These are phyloP conservation scores for Sporothrix mexicana DNA, from an alignment of 2,329 filamentous ascomycete genomes.

Conservation along the genomic window DNA sequence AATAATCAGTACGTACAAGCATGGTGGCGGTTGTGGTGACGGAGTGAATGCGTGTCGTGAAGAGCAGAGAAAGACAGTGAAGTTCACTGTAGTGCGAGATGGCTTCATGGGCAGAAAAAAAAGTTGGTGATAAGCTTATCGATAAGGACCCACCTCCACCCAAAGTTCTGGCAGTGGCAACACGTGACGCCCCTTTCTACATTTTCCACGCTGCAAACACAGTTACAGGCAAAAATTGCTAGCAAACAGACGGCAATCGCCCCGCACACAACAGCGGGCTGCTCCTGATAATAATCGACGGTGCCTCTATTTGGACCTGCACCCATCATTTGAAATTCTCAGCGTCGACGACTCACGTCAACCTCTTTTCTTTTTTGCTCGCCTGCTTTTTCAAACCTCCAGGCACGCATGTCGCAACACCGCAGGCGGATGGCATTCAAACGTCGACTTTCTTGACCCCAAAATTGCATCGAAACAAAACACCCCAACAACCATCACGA, in stretches of 20 bases:
- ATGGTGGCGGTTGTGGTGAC: slow-evolving; percentile 30
- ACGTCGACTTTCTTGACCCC: slow-evolving; percentile 17
- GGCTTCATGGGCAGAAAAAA: slow-evolving; percentile 16
- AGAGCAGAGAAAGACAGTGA: neutral
- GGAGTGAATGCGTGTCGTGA: neutral
- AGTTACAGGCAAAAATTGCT: slow-evolving; percentile 22
- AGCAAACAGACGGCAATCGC: slow-evolving; percentile 16
- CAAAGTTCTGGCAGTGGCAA: slow-evolving; percentile 3
- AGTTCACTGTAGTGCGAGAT: neutral
- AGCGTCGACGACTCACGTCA: neutral
- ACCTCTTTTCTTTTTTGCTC: neutral
- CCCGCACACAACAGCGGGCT: slow-evolving; percentile 31
- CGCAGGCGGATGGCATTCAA: slow-evolving; percentile 27
- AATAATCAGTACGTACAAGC: slow-evolving; percentile 35
- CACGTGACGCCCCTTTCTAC: slow-evolving; percentile 14
- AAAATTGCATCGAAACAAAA: neutral
- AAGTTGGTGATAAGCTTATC: slow-evolving; percentile 34
- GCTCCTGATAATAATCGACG: slow-evolving; percentile 24
- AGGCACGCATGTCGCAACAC: slow-evolving; percentile 28
- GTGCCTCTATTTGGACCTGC: neutral
- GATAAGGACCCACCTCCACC: slow-evolving; percentile 3
- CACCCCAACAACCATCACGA: slow-evolving; percentile 8
- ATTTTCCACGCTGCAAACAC: neutral
- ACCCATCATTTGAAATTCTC: neutral
- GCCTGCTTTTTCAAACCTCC: neutral